Evolutionary conservation across 2,329 filamentous ascomycete genomes (phyloP), one percentile per base, ranked within the genome.

Genomic region (Nakataea oryzae): DNA sequence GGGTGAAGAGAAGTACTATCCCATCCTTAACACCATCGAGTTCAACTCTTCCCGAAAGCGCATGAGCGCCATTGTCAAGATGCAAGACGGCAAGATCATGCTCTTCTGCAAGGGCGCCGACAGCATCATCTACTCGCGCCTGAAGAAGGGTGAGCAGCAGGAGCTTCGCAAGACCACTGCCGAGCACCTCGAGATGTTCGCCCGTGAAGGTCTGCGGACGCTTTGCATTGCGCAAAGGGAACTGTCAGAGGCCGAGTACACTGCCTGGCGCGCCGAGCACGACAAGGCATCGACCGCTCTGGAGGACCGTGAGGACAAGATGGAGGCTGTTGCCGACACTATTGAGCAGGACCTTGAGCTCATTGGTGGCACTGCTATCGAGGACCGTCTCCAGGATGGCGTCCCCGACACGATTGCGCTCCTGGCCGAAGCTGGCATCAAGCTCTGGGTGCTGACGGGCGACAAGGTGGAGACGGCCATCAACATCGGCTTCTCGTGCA

Each of bases 401-500:
- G 95, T 99, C 3, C 95, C 95, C 8, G 95, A 97, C 71, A 93
- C 95, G 0, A 99, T 99, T 69, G 90, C 89, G 60, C 78, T 99
- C 57, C 86, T 99, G 61, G 93, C 89, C 32, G 86, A 92, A 70
- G 95, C 95, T 61, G 96, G 96, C 73, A 97, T 99, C 75, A 99
- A 99, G 76, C 84, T 99, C 9, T 99, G 95, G 95, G 95, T 99
- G 61, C 79, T 99, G 66, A 99, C 95, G 21, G 95, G 96, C 66
- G 95, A 99, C 81, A 99, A 97, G 76, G 93, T 97, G 34, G 95
- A 99, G 76, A 99, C 95, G 28, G 95, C 96, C 63, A 99, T 99
- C 85, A 99, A 99, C 77, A 99, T 99, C 71, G 95, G 95, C 2
- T 99, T 97, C 76, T 99, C 96, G 13, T 99, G 96, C 79, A 99